Evolutionary conservation across 441 rosid species (phyloP).

Genomic region (Omphalea diandra): DNA sequence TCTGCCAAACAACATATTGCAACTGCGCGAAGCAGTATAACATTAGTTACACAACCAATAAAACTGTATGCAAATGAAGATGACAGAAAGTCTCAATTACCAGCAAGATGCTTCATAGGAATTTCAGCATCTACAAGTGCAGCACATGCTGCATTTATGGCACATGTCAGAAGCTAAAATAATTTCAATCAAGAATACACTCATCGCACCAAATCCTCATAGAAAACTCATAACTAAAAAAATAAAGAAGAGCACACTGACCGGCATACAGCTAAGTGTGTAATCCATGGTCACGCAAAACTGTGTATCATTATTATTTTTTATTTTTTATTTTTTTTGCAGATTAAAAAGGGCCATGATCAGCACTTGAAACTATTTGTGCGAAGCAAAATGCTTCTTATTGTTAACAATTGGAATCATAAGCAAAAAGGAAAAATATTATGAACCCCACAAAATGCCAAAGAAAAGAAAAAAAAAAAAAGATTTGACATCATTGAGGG

Average conservation of each 20-base stretch:
- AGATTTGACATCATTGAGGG: not conserved
- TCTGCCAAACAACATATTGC: constrained; percentile 76
- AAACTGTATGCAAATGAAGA: constrained; percentile 16
- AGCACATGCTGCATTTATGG: constrained; percentile 91
- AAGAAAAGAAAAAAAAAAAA: too few relatives aligned
- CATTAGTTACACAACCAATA: constrained; percentile 5
- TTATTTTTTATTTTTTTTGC: too few relatives aligned
- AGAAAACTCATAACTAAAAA: not conserved
- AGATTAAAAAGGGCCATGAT: not conserved
- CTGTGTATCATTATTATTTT: not conserved
- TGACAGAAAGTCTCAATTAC: constrained; percentile 34
- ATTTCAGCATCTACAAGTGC: constrained; percentile 98
- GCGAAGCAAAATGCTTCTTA: not conserved
- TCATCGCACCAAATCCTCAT: not conserved
- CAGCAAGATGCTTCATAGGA: constrained; percentile 91
- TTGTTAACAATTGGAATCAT: not conserved
- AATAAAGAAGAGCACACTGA: not conserved
- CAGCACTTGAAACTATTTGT: not conserved
- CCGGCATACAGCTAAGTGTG: not conserved
- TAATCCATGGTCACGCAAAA: not conserved
- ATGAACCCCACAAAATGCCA: not conserved
- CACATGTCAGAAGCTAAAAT: constrained; percentile 80
- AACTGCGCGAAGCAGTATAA: constrained; percentile 48
- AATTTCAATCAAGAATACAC: constrained; percentile 42
- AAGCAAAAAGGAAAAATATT: not conserved